Base-by-base conservation (phyloP, 495 filamentous ascomycete species). In the Opeltia flavorubescens region DNA sequence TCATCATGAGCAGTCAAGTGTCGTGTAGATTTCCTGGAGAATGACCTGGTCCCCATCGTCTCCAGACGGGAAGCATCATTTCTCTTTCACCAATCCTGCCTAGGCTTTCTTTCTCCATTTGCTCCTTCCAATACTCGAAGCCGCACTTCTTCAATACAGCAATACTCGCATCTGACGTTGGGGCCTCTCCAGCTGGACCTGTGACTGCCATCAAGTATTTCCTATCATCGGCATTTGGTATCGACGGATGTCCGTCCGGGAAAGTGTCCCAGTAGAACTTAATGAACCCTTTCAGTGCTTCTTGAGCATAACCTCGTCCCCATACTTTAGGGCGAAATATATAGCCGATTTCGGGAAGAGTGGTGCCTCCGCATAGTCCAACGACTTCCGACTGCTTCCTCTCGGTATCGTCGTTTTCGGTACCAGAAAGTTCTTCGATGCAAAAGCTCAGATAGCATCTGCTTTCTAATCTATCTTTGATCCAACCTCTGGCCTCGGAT, bases 281-380 rank as follows among this genome's bases (percentile, higher is more conserved):
- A 1, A 59, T 20, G 46, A 60, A 62, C 1, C 45, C 57, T 27
- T 43, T 39, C 43, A 67, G 34, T 5, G 59, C 60, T 33, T 65
- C 62, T 6, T 62, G 61, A 6, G 61, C 62, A 33, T 51, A 59
- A 0, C 64, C 64, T n/a, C 61, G 57, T 0, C 62, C 62, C 63
- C 59, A 65, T 7, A 44, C 38, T 20, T 47, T 47, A 3, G 56
- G 58, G 35, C 57, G 50, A 7, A 62, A 44, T 15, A 56, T 56
- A 34, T 62, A 66, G 13, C 63, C 61, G 18, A 66, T 55, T 24
- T 65, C 55, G 4, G 64, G 60, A 30, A 48, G 27, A 8, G 12
- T 3, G 28, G 21, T 28, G 4, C 11, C 45, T 2, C 53, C 42
- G 11, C 38, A 12, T 6, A 40, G 8, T 15, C 50, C 49, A 7